Conservation (phyloP, 441 rosid species). For the Corymbia citriodora region DNA sequence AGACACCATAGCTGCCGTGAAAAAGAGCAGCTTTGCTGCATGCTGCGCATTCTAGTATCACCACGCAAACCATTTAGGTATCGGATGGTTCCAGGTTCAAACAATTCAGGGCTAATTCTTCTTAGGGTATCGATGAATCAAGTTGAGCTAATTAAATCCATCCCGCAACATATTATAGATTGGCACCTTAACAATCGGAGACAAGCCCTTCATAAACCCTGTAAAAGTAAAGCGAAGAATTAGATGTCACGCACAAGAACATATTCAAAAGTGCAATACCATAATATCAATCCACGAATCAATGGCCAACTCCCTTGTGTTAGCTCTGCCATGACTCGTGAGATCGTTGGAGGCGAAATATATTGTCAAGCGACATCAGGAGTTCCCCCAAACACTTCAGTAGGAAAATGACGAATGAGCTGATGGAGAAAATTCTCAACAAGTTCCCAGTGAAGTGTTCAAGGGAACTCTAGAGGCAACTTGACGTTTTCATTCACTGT, state of each 20-base stretch:
- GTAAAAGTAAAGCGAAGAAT: neutral
- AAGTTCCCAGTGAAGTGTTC: conserved; percentile 34
- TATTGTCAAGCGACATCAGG: neutral
- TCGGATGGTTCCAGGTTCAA: neutral
- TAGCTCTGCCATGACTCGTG: neutral
- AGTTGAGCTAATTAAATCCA: neutral
- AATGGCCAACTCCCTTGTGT: neutral
- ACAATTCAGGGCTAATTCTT: neutral
- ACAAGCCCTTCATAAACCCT: neutral
- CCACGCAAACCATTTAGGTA: neutral
- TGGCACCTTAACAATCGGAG: neutral
- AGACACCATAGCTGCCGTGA: neutral
- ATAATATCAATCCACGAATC: too few relatives aligned
- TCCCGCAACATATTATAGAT: neutral
- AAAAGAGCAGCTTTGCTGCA: neutral
- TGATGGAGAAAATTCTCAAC: neutral
- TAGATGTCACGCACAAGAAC: neutral
- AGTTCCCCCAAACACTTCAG: conserved; percentile 6
- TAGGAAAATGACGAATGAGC: neutral
- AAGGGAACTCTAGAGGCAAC: conserved; percentile 37
- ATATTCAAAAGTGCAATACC: neutral
- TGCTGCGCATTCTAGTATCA: neutral
- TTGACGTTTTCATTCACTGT: neutral
- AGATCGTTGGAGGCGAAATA: neutral
- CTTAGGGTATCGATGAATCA: neutral